phyloP scores from a whole-genome alignment of 176 grass and related monocot genomes.

The Bolboschoenus planiculmis region DNA sequence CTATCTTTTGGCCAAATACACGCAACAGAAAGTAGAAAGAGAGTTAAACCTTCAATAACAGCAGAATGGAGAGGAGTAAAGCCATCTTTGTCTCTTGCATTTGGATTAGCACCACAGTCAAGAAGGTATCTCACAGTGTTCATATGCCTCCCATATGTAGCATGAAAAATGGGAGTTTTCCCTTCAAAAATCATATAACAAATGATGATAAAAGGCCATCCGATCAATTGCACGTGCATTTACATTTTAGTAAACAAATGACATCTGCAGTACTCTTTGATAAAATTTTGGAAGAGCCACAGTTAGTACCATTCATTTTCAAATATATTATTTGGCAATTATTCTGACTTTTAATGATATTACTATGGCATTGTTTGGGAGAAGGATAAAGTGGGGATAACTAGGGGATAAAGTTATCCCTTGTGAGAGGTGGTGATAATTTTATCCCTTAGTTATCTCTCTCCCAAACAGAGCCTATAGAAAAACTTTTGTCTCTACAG shows the following conservation, averaged over 20 bases:
- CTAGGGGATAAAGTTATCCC: too few relatives aligned
- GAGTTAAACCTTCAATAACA: constrained; percentile 25
- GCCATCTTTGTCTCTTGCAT: constrained; percentile 3
- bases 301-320: too few relatives aligned
- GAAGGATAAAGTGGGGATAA: too few relatives aligned
- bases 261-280: too few relatives aligned
- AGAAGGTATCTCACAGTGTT: constrained; percentile 35
- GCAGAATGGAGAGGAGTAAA: constrained; percentile 39
- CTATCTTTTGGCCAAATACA: neutral
- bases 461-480: too few relatives aligned
- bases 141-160: neutral
- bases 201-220: neutral
- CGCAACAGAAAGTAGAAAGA: neutral
- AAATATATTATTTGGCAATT: too few relatives aligned
- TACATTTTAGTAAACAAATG: neutral
- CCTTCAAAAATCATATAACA: constrained; percentile 9
- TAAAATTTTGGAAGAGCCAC: too few relatives aligned
- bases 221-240: neutral
- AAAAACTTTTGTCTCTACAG: too few relatives aligned
- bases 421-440: too few relatives aligned
- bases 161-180: constrained; percentile 37
- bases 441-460: too few relatives aligned
- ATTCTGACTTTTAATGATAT: too few relatives aligned
- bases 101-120: constrained; percentile 34
- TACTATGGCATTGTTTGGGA: too few relatives aligned